A percentile compares a stretch with the other conserved stretches of the same genome.
Conservation (phyloP, 495 filamentous ascomycete species). For the Astrothelium subdiscretum region DNA sequence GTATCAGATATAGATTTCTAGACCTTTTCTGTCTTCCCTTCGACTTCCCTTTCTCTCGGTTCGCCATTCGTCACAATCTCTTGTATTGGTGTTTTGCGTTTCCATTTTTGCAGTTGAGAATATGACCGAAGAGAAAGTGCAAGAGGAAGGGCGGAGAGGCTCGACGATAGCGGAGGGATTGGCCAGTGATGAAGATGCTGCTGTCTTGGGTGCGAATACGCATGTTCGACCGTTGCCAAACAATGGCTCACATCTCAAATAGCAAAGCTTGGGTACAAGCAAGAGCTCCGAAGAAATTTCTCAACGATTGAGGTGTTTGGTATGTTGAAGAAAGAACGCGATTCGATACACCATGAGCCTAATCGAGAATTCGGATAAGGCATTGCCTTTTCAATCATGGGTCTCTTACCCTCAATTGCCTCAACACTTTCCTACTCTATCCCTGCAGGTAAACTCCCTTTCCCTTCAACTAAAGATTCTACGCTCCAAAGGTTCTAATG, state of each 20-base stretch:
- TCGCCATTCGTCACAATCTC: neutral
- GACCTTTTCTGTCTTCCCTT: no score
- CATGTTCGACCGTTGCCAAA: neutral
- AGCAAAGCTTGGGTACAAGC: slow-evolving; percentile 57
- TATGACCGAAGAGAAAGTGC: neutral
- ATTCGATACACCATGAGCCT: neutral
- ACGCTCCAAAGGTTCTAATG: neutral
- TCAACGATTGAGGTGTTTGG: slow-evolving; percentile 55
- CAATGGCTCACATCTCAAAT: neutral
- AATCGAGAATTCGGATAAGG: slow-evolving; percentile 17
- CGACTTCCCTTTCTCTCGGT: no score
- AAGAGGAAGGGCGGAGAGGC: neutral
- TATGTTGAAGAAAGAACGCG: slow-evolving; percentile 2
- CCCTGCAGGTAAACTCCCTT: slow-evolving; percentile 22
- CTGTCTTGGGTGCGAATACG: slow-evolving; percentile 9
- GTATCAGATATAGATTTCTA: no score
- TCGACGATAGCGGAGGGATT: slow-evolving; percentile 7
- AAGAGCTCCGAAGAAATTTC: slow-evolving; percentile 56
- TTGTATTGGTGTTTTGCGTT: neutral
- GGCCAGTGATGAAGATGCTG: slow-evolving; percentile 15
- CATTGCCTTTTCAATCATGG: slow-evolving; percentile 65
- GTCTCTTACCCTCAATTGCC: slow-evolving; percentile 58
- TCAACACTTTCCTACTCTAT: slow-evolving; percentile 53
- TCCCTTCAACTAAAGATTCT: neutral
- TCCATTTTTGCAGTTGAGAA: neutral